Conservation (phyloP, 2,329 filamentous ascomycete genomes). For the Boeremia lycopersici region DNA sequence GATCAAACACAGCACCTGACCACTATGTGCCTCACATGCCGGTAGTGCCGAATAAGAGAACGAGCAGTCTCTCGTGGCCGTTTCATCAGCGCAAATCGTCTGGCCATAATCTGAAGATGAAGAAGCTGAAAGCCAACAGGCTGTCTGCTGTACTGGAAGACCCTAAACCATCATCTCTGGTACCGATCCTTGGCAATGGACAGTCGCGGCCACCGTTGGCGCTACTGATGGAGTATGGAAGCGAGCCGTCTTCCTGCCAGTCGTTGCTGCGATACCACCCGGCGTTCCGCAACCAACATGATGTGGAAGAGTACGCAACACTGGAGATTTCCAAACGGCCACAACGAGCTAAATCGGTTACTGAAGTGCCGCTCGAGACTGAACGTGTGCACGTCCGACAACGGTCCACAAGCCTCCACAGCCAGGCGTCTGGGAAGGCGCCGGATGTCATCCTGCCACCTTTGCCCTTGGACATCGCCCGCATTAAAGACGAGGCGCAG, state of each 20-base stretch:
- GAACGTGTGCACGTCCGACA: constrained; percentile 29
- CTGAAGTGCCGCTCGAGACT: constrained; percentile 24
- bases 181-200: constrained; percentile 25
- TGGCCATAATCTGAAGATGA: constrained; percentile 35
- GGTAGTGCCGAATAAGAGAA: constrained; percentile 21
- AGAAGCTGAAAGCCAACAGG: constrained; percentile 32
- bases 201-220: constrained; percentile 18
- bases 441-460: constrained; percentile 52
- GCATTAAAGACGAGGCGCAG: constrained; percentile 32
- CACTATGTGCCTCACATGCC: constrained; percentile 26
- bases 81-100: constrained; percentile 34
- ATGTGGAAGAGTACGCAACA: not conserved
- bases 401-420: constrained; percentile 35
- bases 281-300: constrained; percentile 29
- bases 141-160: constrained; percentile 50
- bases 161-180: constrained; percentile 40
- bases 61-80: constrained; percentile 39
- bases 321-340: constrained; percentile 20
- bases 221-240: constrained; percentile 24
- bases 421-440: constrained; percentile 42
- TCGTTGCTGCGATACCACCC: constrained; percentile 38
- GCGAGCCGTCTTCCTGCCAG: constrained; percentile 32
- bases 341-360: constrained; percentile 35
- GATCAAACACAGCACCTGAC: constrained; percentile 29
- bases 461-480: constrained; percentile 45